Evolutionary conservation across 2,329 filamentous ascomycete species (phyloP).

Genomic region (Exserohilum turcica): DNA sequence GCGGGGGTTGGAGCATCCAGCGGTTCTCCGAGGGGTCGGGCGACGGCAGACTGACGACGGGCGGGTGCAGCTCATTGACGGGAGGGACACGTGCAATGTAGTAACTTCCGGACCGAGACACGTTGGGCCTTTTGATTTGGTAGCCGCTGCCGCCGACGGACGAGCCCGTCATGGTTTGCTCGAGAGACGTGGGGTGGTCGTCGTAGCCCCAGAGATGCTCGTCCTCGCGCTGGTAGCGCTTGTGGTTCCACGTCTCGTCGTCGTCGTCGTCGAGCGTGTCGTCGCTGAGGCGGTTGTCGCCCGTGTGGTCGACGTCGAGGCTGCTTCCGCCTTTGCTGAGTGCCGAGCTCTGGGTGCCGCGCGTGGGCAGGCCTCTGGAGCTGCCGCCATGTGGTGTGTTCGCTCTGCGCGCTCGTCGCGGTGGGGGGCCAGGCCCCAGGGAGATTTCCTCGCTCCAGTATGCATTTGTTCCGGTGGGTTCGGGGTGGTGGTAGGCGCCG

Average conservation of each 20-base stretch:
- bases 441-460: slow-evolving; percentile 88
- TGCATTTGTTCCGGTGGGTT: slow-evolving; percentile 83
- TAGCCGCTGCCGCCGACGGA: slow-evolving; percentile 38
- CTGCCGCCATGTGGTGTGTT: slow-evolving; percentile 51
- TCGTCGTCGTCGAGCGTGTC: slow-evolving; percentile 45
- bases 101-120: slow-evolving; percentile 43
- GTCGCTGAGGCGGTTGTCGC: slow-evolving; percentile 38
- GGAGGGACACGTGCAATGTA: slow-evolving; percentile 63
- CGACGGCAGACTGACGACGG: slow-evolving; percentile 77
- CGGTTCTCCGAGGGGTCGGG: slow-evolving; percentile 70
- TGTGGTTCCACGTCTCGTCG: slow-evolving; percentile 70
- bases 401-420: slow-evolving; percentile 62
- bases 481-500: slow-evolving; percentile 75
- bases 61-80: slow-evolving; percentile 84
- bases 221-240: slow-evolving; percentile 83
- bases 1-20: slow-evolving; percentile 94
- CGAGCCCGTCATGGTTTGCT: slow-evolving; percentile 33
- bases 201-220: slow-evolving; percentile 82
- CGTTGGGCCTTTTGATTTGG: slow-evolving; percentile 30
- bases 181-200: slow-evolving; percentile 45
- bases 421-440: slow-evolving; percentile 75
- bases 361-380: slow-evolving; percentile 64
- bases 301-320: slow-evolving; percentile 33
- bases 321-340: slow-evolving; percentile 54
- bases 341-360: slow-evolving; percentile 56